Percentiles rank a stretch among this genome's conserved stretches.
phyloP scores from a whole-genome alignment of 2,329 filamentous ascomycete species.

The Alternaria angustiovoidea region DNA sequence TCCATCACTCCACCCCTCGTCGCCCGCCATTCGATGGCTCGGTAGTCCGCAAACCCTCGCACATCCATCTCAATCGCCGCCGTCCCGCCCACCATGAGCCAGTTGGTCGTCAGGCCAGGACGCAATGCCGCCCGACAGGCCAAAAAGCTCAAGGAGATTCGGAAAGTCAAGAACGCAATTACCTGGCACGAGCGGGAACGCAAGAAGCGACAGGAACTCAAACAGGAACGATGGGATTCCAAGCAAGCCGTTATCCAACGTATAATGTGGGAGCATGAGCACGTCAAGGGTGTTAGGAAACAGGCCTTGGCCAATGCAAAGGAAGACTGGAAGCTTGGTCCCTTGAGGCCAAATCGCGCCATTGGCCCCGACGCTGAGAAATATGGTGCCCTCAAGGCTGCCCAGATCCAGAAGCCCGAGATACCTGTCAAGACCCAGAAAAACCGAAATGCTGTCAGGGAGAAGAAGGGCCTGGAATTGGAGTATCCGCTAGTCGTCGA shows the following conservation, averaged over 20 bases:
- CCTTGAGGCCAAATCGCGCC: slow-evolving; percentile 79
- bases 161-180: slow-evolving; percentile 53
- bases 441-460: slow-evolving; percentile 27
- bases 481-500: slow-evolving; percentile 42
- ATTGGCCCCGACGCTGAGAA: slow-evolving; percentile 65
- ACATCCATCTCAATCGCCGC: slow-evolving; percentile 46
- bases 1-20: slow-evolving; percentile 1
- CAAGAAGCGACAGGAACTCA: slow-evolving; percentile 30
- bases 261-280: slow-evolving; percentile 27
- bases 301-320: slow-evolving; percentile 65
- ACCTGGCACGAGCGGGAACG: slow-evolving; percentile 41
- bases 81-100: slow-evolving; percentile 60
- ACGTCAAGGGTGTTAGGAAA: slow-evolving; percentile 48
- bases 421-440: slow-evolving; percentile 49
- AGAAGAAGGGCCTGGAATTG: slow-evolving; percentile 30
- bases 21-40: slow-evolving; percentile 32
- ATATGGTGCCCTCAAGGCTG: slow-evolving; percentile 65
- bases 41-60: slow-evolving; percentile 32
- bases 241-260: slow-evolving; percentile 36
- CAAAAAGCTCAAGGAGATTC: slow-evolving; percentile 47
- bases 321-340: slow-evolving; percentile 81
- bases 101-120: slow-evolving; percentile 31
- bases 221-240: slow-evolving; percentile 40
- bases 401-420: slow-evolving; percentile 42
- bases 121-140: slow-evolving; percentile 40